Evolutionary conservation across 192 early-diverging fungal genomes (phyloP).

Genomic region (Backusella tarrabulga): DNA sequence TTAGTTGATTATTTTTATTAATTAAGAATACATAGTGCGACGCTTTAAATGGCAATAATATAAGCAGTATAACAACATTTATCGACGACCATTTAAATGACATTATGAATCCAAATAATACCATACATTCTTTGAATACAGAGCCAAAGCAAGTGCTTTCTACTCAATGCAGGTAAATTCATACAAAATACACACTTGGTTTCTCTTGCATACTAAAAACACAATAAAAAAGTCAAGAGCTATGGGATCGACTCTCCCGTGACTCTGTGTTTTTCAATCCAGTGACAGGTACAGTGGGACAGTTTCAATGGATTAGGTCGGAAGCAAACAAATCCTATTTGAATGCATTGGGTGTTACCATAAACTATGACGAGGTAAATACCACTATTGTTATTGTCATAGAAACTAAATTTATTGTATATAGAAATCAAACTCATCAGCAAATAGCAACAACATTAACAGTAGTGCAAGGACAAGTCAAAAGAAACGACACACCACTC

Average conservation of each 20-base stretch:
- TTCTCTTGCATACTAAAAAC: neutral
- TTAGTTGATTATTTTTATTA: neutral
- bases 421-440: neutral
- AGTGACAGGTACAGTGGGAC: conserved; percentile 36
- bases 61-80: neutral
- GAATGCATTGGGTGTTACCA: conserved; percentile 30
- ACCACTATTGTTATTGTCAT: neutral
- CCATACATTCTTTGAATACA: neutral
- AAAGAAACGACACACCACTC: neutral
- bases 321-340: conserved; percentile 37
- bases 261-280: conserved; percentile 44
- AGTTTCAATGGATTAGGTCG: conserved; percentile 42
- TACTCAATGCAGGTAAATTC: conserved; percentile 24
- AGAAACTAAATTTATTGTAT: neutral
- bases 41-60: neutral
- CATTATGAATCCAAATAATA: neutral
- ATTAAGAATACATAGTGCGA: neutral
- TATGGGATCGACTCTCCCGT: conserved; percentile 36
- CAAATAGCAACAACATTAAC: neutral
- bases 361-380: conserved; percentile 34
- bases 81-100: neutral
- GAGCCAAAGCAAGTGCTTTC: conserved; percentile 13
- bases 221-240: conserved; percentile 21
- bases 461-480: neutral
- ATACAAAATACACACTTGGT: too few species aligned